A percentile compares a stretch with the other conserved stretches of the same genome.
phyloP scores from a whole-genome alignment of 495 filamentous ascomycete species.

The Rostrohypoxylon terebratum region DNA sequence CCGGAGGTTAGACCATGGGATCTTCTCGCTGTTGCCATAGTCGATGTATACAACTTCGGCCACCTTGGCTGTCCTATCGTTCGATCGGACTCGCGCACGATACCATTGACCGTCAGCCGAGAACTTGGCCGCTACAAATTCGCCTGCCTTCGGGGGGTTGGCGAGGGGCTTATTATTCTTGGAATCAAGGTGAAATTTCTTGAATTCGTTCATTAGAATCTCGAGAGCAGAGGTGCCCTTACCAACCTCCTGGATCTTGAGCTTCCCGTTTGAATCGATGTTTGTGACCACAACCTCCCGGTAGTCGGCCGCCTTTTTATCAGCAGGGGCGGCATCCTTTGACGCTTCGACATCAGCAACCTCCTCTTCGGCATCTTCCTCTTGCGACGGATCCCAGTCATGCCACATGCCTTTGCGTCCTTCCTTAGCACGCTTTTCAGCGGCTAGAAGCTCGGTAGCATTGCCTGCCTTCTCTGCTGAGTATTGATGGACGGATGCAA shows the following conservation, averaged over 20 bases:
- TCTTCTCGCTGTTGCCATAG: slow-evolving; percentile 91
- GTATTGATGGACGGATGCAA: slow-evolving; percentile 91
- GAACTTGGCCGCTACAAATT: slow-evolving; percentile 90
- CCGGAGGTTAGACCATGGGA: slow-evolving; percentile 85
- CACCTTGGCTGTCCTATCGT: slow-evolving; percentile 88
- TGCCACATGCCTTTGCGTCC: slow-evolving; percentile 89
- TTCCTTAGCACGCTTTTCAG: slow-evolving; percentile 88
- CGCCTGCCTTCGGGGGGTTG: slow-evolving; percentile 87
- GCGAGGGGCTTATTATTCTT: slow-evolving; percentile 77
- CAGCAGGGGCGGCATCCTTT: slow-evolving; percentile 56
- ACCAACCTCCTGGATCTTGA: slow-evolving; percentile 92
- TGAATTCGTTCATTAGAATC: slow-evolving; percentile 88
- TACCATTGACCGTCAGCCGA: slow-evolving; percentile 92
- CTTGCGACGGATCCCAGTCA: slow-evolving; percentile 89
- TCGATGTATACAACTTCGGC: slow-evolving; percentile 95
- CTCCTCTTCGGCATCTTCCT: slow-evolving; percentile 68
- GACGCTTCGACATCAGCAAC: slow-evolving; percentile 63
- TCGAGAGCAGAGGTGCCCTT: slow-evolving; percentile 83
- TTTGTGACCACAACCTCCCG: slow-evolving; percentile 91
- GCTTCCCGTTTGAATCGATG: slow-evolving; percentile 76
- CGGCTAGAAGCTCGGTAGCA: slow-evolving; percentile 84
- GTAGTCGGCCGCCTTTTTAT: slow-evolving; percentile 82
- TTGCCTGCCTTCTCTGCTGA: slow-evolving; percentile 96
- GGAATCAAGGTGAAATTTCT: slow-evolving; percentile 81
- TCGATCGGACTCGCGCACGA: slow-evolving; percentile 87